Evolutionary conservation across 768 basidiomycete species (phyloP), one percentile per base, ranked within the genome.

Genomic region (Cystofilobasidium ferigula): DNA sequence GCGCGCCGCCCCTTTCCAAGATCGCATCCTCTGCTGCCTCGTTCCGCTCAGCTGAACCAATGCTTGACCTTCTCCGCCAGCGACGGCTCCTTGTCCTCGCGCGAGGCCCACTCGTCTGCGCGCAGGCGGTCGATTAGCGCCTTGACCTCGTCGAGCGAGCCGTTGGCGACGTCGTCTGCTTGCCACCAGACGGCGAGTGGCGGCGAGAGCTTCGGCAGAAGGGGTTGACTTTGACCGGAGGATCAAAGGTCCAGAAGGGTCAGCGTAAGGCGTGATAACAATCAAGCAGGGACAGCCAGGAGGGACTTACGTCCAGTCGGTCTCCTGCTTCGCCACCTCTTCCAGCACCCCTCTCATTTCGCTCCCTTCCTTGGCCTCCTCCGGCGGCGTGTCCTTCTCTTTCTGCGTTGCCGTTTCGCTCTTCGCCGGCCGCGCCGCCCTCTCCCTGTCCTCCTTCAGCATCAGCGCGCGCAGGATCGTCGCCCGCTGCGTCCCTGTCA

Each of bases 161-260:
- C 65, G 6, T 51, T 45, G 20, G 43, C 65, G 53, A 60, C 65
- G 16, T 67, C 58, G 60, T 67, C 60, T 12, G 36, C 26, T 5
- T 61, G 45, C 65, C 65, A 67, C 51, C 58, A 67, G 13, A 53
- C 65, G 40, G 56, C 65, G 0, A 67, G 65, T 3, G 65, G 65
- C 48, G 65, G 60, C 14, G 43, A 16, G 36, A 67, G 22, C 30
- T 35, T 40, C 1, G 36, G 58, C 28, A 36, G 20, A 1, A 24
- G 6, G 2, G 62, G 45, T 20, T 32, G 13, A 24, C 22, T 36
- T 1, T 30, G 38, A n/a, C 18, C 26, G 26, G 14, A 1, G 43
- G 34, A 61, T 9, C 12, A 26, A 3, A 12, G 30, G 8, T 42
- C 40, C 1, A 26, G 13, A 5, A 14, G 38, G 30, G n/a, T n/a